Percentiles rank a stretch among this genome's conserved stretches.
Evolutionary conservation across 2,329 filamentous ascomycete species (phyloP).

Genomic region (Diplocarpon rosae): DNA sequence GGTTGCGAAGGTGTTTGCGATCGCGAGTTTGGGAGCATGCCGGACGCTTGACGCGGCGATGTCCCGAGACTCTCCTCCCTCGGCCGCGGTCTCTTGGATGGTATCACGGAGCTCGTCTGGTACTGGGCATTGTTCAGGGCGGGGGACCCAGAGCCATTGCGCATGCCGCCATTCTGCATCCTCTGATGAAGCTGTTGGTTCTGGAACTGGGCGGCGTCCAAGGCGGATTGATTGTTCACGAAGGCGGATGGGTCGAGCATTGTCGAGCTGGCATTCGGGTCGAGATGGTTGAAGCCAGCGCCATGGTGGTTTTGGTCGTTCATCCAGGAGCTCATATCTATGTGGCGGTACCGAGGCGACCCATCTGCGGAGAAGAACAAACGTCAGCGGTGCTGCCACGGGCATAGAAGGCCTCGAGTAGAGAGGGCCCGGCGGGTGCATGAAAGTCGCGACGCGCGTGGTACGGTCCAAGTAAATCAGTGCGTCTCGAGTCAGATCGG

Average conservation of each 20-base stretch:
- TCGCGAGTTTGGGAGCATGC: constrained; percentile 69
- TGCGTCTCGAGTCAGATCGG: no score
- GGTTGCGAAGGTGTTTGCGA: constrained; percentile 85
- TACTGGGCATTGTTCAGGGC: constrained; percentile 69
- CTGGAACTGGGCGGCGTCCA: constrained; percentile 41
- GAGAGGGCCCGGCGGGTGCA: constrained; percentile 21
- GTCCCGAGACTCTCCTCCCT: constrained; percentile 75
- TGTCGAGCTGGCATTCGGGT: constrained; percentile 42
- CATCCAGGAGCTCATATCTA: constrained; percentile 63
- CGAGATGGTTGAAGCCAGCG: constrained; percentile 55
- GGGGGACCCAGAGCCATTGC: constrained; percentile 58
- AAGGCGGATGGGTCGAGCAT: constrained; percentile 59
- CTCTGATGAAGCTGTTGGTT: constrained; percentile 40
- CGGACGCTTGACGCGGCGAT: constrained; percentile 66
- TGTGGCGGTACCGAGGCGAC: constrained; percentile 30
- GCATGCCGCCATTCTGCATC: constrained; percentile 75
- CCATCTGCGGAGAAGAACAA: constrained; percentile 25
- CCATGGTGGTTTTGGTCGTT: constrained; percentile 63
- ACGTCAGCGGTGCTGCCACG: constrained; percentile 22
- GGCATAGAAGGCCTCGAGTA: constrained; percentile 16
- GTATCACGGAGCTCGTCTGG: constrained; percentile 76
- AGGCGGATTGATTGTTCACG: constrained; percentile 48
- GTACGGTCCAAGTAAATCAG: no score
- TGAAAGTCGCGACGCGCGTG: constrained; percentile 24
- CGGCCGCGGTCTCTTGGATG: constrained; percentile 76